Evolutionary conservation across 192 early-diverging fungal genomes (phyloP).

Genomic region (Radiomyces spectabilis): DNA sequence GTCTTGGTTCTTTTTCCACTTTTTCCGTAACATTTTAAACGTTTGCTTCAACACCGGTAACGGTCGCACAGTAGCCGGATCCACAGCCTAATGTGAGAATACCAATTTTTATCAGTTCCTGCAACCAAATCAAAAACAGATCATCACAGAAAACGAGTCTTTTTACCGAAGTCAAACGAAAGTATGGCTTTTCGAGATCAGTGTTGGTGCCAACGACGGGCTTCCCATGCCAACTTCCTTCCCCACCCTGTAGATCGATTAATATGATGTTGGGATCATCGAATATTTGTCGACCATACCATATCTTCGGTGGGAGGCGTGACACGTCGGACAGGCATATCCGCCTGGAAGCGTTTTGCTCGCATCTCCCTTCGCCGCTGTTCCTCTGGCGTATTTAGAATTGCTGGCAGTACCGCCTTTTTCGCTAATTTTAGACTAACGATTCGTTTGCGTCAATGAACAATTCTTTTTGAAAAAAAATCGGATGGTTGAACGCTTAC

Average conservation of each 20-base stretch:
- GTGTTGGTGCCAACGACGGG: slow-evolving; percentile 85
- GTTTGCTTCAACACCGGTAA: slow-evolving; percentile 67
- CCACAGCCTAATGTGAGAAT: slow-evolving; percentile 58
- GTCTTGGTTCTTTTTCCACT: slow-evolving; percentile 77
- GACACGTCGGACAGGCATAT: neutral
- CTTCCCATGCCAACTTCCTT: slow-evolving; percentile 57
- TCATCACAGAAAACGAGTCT: neutral
- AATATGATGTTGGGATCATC: neutral
- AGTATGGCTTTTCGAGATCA: slow-evolving; percentile 79
- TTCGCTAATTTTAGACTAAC: too few relatives aligned
- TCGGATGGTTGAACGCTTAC: too few relatives aligned
- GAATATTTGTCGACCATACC: neutral
- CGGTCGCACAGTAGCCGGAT: slow-evolving; percentile 85
- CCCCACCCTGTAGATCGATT: neutral
- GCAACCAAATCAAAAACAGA: neutral
- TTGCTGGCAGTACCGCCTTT: neutral
- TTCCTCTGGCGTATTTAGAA: neutral
- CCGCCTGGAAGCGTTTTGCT: neutral
- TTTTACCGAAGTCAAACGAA: slow-evolving; percentile 76
- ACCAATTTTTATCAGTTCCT: neutral
- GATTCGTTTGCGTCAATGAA: too few relatives aligned
- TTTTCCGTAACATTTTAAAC: slow-evolving; percentile 63
- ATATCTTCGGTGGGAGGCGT: neutral
- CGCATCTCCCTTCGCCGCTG: neutral
- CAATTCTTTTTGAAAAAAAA: too few relatives aligned